Evolutionary conservation across 805 yeast genomes (phyloP).

Genomic region (Diddensiella caesifluorescens): DNA sequence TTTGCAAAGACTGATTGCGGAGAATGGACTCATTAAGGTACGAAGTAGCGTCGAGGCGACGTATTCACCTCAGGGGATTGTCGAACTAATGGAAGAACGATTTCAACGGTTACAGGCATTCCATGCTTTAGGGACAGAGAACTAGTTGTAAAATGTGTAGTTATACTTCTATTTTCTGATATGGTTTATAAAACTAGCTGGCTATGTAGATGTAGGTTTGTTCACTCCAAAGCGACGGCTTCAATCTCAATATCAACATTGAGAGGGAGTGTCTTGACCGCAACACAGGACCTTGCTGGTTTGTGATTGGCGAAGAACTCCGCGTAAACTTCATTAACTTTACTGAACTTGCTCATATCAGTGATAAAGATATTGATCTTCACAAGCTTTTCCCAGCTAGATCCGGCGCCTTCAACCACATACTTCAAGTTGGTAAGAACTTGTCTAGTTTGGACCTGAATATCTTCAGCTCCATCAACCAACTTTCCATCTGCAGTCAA

Average conservation of each 20-base stretch:
- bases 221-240: conserved; percentile 71
- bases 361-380: conserved; percentile 87
- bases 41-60: conserved; percentile 37
- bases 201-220: neutral
- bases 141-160: conserved; percentile 12
- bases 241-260: conserved; percentile 86
- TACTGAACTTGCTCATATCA: conserved; percentile 81
- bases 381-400: conserved; percentile 75
- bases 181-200: neutral
- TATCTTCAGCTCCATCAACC: conserved; percentile 69
- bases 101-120: conserved; percentile 24
- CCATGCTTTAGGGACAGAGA: conserved; percentile 24
- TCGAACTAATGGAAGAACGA: conserved; percentile 25
- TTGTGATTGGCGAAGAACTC: conserved; percentile 33
- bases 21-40: conserved; percentile 75
- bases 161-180: neutral
- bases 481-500: conserved; percentile 71
- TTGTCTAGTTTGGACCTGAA: conserved; percentile 38
- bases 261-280: conserved; percentile 86
- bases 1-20: conserved; percentile 56
- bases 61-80: conserved; percentile 29
- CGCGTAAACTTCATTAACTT: conserved; percentile 79
- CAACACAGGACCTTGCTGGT: conserved; percentile 98
- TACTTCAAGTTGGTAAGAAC: conserved; percentile 41
- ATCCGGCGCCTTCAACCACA: conserved; percentile 79